Evolutionary conservation across 192 early-diverging fungal species (phyloP), one percentile per base, ranked within the genome.

Genomic region (Kickxella alabastrina): DNA sequence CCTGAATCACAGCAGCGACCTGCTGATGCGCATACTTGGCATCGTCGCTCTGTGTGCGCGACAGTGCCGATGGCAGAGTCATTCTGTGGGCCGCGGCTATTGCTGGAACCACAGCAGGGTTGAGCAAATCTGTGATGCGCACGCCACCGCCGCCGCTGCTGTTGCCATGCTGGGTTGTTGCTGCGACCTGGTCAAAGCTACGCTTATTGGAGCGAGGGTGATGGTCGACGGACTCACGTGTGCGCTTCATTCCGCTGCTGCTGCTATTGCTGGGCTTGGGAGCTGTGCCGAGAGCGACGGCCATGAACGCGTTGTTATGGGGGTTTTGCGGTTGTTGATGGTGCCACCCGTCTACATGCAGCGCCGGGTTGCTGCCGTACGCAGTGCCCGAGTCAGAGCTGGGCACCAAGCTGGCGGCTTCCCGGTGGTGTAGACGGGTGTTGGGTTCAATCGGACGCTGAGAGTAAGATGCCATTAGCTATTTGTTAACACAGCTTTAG

Each of bases 261-360:
- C 18, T 13, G 31, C 23, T 22, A 27, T 32, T 15, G 26, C 36
- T 18, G 32, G 27, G 50, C 50, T 6, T 8, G 6, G 31, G 31
- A 6, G 38, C 38, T 40, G 38, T 17, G 19, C 19, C 12, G 8
- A 37, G 19, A 25, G 7, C 27, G 34, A 17, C 19, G 19, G 47
- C 47, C 49, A 25, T 18, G 19, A 22, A 29, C 8, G 19, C 35
- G 49, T 35, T 25, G 36, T 17, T 35, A 8, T 26, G 40, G 19
- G 40, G 19, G 36, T 53, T 41, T 38, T 26, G 37, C 12, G 21
- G 5, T 17, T 51, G 55, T 31, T 59, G 46, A 18, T 48, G 62
- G 49, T 61, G 51, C 72, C 72, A 75, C 72, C 72, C 72, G 72
- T 54, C 72, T 75, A 75, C 72, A 75, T 63, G 65, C 69, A 73